Percentiles rank a stretch among this genome's conserved stretches.
These are phyloP conservation scores for Suillus decipiens DNA, from an alignment of 768 basidiomycete species.

Conservation along the genomic window DNA sequence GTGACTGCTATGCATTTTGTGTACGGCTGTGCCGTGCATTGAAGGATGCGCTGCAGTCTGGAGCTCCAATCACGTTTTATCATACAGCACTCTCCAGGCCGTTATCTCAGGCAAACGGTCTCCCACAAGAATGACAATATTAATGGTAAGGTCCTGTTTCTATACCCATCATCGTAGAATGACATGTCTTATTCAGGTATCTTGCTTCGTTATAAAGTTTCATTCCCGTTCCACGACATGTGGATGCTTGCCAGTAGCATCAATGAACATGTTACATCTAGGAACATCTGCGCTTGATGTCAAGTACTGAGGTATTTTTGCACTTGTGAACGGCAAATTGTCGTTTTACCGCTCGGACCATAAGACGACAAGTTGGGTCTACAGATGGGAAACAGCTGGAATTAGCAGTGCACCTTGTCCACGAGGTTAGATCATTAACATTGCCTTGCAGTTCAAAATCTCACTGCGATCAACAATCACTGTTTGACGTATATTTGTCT, in stretches of 20 bases:
- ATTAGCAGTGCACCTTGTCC: neutral
- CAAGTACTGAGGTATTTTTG: neutral
- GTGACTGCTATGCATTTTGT: neutral
- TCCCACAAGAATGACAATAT: neutral
- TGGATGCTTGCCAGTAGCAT: neutral
- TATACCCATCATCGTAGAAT: neutral
- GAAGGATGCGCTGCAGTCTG: neutral
- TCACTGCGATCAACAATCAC: constrained; percentile 49
- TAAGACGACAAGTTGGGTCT: neutral
- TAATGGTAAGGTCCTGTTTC: neutral
- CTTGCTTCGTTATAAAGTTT: neutral
- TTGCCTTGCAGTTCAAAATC: constrained; percentile 9
- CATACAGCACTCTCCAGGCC: neutral
- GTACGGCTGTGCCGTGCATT: neutral
- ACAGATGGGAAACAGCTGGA: neutral
- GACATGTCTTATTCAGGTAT: neutral
- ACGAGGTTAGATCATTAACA: neutral
- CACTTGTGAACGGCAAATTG: neutral
- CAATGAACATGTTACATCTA: neutral
- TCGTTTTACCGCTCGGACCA: neutral
- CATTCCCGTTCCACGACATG: neutral
- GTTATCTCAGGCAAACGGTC: neutral
- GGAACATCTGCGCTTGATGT: neutral
- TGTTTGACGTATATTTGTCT: constrained; percentile 28
- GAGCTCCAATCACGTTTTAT: neutral